Conservation (phyloP, 2,329 filamentous ascomycete genomes). For the Diplodia intermedia region DNA sequence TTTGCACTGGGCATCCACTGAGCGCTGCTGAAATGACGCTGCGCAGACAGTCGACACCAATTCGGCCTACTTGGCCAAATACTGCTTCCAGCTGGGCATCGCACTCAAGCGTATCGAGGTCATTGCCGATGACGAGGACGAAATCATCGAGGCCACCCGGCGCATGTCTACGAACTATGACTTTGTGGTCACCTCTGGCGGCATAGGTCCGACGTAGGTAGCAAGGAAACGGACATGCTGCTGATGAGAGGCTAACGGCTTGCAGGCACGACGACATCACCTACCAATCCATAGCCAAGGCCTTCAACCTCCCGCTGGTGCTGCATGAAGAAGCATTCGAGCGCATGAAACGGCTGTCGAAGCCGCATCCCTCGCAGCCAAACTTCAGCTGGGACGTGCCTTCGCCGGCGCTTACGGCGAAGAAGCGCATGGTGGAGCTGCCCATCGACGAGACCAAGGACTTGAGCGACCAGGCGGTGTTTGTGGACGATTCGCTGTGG, state of each 20-base stretch:
- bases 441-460: constrained; percentile 74
- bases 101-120: constrained; percentile 87
- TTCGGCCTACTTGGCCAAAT: constrained; percentile 69
- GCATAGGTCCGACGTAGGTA: constrained; percentile 90
- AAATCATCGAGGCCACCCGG: constrained; percentile 85
- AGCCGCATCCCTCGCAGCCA: constrained; percentile 73
- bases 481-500: constrained; percentile 83
- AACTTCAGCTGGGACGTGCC: constrained; percentile 86
- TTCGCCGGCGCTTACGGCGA: constrained; percentile 77
- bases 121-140: constrained; percentile 87
- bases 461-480: constrained; percentile 75
- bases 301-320: constrained; percentile 77
- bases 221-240: constrained; percentile 29
- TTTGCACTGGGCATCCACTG: neutral
- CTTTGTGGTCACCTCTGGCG: constrained; percentile 92
- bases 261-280: constrained; percentile 94
- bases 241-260: constrained; percentile 36
- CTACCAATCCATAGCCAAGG: constrained; percentile 90
- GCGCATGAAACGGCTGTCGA: constrained; percentile 83
- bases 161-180: constrained; percentile 92
- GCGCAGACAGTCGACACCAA: constrained; percentile 70
- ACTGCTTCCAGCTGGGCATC: constrained; percentile 69
- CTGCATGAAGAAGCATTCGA: constrained; percentile 78
- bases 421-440: constrained; percentile 87
- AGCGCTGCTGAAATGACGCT: constrained; percentile 21